Base-by-base conservation (phyloP, 306 rosid species). In the Vicia faba region DNA sequence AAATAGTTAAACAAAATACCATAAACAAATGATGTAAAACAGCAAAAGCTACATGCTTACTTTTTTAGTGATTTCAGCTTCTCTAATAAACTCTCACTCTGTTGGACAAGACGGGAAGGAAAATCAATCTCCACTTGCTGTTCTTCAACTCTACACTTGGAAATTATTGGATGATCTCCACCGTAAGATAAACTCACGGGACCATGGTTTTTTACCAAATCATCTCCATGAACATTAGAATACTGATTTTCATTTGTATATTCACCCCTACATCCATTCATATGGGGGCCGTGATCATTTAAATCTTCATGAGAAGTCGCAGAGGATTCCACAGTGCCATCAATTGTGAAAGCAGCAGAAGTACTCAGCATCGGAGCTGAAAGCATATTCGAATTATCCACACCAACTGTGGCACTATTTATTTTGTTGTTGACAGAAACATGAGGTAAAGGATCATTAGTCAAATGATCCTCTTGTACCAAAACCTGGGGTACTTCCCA, bases 401-500 rank as follows among this genome's bases (percentile, higher is more conserved):
- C 46, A 61, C 44, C 71, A 70, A 57, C 75, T 48, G 84, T 48
- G 72, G 69, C 64, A 61, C 18, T 56, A 26, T 74, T 85, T 31
- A 60, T 50, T 49, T 45, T 72, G 73, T 76, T 84, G 56, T 46
- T 41, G 51, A 43, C 53, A 48, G 84, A 66, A 61, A 75, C 73
- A 68, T 60, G 61, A 74, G 62, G 59, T 26, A 55, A 64, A 44
- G 53, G 67, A 41, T 81, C 83, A 81, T 65, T 43, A 25, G 75
- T 63, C 33, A 81, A 66, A 77, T 82, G 87, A 69, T 82, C 73
- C 40, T 71, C 82, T 78, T 70, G 88, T 63, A 75, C 78, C 79
- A 86, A 78, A 61, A 75, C 91, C 65, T 79, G 91, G 10, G 99
- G 99, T 29, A 85, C 79, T 75, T 84, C 96, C 99, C 99, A 95